Evolutionary conservation across 208 protist species (phyloP), one percentile per base, ranked within the genome.

Genomic region (Leptomonas pyrrhocoris): DNA sequence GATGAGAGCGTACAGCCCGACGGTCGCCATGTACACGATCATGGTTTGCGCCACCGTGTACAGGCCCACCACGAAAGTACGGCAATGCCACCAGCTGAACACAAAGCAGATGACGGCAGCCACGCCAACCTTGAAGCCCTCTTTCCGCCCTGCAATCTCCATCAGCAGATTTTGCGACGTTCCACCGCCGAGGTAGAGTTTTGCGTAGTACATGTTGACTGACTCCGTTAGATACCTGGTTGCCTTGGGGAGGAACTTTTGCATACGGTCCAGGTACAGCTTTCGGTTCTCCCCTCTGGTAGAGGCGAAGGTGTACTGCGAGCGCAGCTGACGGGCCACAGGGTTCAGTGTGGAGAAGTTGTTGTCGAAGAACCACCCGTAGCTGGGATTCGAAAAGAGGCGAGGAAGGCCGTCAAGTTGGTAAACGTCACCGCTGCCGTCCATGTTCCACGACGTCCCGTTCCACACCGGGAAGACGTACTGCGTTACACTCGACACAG

Each of bases 331-430:
- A 13, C 55, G 51, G 38, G 74, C 65, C 7, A 60, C 31, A 6
- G 46, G 73, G 53, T 83, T 78, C 16, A 63, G 21, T 13, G 77
- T 51, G 5, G 77, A 75, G 63, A 86, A 81, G 46, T 78, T 74
- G n/a, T 38, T 50, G 69, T 91, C 86, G 12, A 84, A 65, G 67
- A 85, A 91, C 83, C 83, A 91, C 11, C 50, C 38, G 56, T 77
- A 76, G 72, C 60, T 86, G 6, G 77, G 78, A 34, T 81, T 87
- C n/a, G 49, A 42, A 28, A 79, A 72, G 12, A 89, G 18, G 13
- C 77, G 68, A 16, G 49, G 62, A 19, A 85, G 46, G 48, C 68
- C 62, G 50, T 83, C 69, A 0, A 58, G 49, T 51, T 87, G 80
- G n/a, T 48, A 67, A 5, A 48, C 13, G 8, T 13, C 7, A 2